Conservation (phyloP, 75 land plant genomes). For the Picea sitchensis region DNA sequence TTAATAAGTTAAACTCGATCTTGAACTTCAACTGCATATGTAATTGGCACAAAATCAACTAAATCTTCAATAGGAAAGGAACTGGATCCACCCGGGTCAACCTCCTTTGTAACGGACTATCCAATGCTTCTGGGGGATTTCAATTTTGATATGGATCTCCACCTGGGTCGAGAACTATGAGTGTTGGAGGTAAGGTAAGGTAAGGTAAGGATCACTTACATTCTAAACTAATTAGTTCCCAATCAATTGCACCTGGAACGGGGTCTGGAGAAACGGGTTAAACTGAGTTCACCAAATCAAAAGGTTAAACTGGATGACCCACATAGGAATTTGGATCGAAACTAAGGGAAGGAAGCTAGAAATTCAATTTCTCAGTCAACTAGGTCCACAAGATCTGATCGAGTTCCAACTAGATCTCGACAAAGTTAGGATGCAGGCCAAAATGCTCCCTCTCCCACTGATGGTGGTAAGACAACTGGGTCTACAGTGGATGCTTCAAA, state of each 20-base stretch:
- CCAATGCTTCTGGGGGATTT: background rate
- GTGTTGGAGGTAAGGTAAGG: too few species aligned
- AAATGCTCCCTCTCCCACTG: background rate
- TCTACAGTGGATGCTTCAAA: background rate
- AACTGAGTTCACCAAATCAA: background rate
- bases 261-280: background rate
- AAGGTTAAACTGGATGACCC: background rate
- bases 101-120: background rate
- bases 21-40: too few species aligned
- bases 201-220: background rate
- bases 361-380: background rate
- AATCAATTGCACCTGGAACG: background rate
- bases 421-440: background rate
- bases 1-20: too few species aligned
- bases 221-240: background rate
- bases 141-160: background rate
- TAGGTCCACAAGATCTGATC: background rate
- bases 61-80: background rate
- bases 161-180: background rate
- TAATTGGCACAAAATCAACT: background rate
- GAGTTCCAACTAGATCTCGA: background rate
- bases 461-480: background rate
- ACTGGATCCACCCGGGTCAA: background rate
- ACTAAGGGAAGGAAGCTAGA: background rate
- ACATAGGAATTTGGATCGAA: background rate